A percentile compares a stretch with the other conserved stretches of the same genome.
Evolutionary conservation across 108 stramenopile species (phyloP).

Genomic region (Fragilariopsis cylindrus): DNA sequence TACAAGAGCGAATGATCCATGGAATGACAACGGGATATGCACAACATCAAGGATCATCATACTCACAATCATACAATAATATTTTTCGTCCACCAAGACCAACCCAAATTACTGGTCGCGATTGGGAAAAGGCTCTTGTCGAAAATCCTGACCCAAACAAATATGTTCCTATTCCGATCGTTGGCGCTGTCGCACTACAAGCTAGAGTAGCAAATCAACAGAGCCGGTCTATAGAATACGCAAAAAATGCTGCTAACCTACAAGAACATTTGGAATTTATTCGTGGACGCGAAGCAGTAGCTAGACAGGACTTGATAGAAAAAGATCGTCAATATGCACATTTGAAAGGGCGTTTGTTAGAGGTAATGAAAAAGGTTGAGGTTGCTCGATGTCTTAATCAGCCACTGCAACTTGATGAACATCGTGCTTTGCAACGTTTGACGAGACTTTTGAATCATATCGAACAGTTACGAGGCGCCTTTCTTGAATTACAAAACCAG

Average conservation of each 20-base stretch:
- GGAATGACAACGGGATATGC: slow-evolving; percentile 28
- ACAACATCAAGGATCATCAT: neutral
- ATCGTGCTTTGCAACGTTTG: slow-evolving; percentile 45
- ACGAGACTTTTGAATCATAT: slow-evolving; percentile 20
- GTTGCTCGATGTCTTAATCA: slow-evolving; percentile 70
- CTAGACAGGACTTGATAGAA: slow-evolving; percentile 31
- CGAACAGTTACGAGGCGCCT: slow-evolving; percentile 22
- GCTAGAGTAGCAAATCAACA: slow-evolving; percentile 64
- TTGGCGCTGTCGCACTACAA: slow-evolving; percentile 67
- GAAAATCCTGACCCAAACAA: slow-evolving; percentile 75
- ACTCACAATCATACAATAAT: neutral
- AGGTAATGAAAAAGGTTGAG: slow-evolving; percentile 75
- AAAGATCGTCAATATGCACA: slow-evolving; percentile 35
- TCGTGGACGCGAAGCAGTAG: slow-evolving; percentile 26
- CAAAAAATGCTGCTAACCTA: slow-evolving; percentile 35
- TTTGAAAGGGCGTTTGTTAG: slow-evolving; percentile 53
- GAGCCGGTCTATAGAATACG: slow-evolving; percentile 45
- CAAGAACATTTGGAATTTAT: slow-evolving; percentile 30
- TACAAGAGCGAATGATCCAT: slow-evolving; percentile 44
- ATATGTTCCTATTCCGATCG: slow-evolving; percentile 60
- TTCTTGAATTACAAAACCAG: slow-evolving; percentile 26
- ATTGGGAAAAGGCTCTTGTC: slow-evolving; percentile 80
- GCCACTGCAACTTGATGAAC: slow-evolving; percentile 66
- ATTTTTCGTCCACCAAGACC: slow-evolving; percentile 55
- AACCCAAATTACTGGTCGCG: slow-evolving; percentile 53